phyloP scores from a whole-genome alignment of 805 yeast genomes.

The Ogataea nitratoaversa region DNA sequence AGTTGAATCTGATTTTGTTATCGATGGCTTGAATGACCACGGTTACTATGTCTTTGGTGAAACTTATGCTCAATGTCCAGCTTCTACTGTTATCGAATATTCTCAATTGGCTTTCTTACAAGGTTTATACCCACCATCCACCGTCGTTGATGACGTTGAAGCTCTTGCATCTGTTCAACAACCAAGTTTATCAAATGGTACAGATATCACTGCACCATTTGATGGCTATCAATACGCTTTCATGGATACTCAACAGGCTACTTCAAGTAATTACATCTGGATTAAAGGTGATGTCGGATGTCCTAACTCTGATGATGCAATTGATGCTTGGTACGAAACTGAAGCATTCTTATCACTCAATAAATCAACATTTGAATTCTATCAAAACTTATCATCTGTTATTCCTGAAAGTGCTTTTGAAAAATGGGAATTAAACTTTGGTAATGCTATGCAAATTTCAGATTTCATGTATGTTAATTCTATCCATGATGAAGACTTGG shows the following conservation, averaged over 20 bases:
- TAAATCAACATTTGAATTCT: conserved; percentile 35
- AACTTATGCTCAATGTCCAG: conserved; percentile 34
- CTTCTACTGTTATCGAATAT: conserved; percentile 35
- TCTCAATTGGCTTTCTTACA: conserved; percentile 43
- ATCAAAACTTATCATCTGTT: conserved; percentile 31
- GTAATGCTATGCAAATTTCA: conserved; percentile 36
- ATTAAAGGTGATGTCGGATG: conserved; percentile 40
- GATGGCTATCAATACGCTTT: conserved; percentile 45
- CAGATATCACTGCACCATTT: conserved; percentile 34
- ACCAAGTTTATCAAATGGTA: conserved; percentile 37
- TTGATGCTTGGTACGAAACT: conserved; percentile 25
- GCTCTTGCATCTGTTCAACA: conserved; percentile 24
- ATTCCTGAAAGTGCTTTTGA: conserved; percentile 26
- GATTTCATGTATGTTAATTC: conserved; percentile 38
- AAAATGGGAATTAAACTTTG: conserved; percentile 32
- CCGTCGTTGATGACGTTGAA: conserved; percentile 23
- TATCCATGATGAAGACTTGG: conserved; percentile 39
- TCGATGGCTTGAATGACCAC: conserved; percentile 30
- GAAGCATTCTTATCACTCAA: conserved; percentile 31
- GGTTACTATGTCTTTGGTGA: conserved; percentile 36
- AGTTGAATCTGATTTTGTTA: conserved; percentile 27
- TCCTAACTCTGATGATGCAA: conserved; percentile 35
- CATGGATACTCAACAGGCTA: conserved; percentile 33
- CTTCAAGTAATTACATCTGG: conserved; percentile 37
- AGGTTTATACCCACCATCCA: conserved; percentile 43